Percentiles rank a stretch among this genome's conserved stretches.
Evolutionary conservation across 2,329 filamentous ascomycete species (phyloP).

Genomic region (Ceratocystis variospora): DNA sequence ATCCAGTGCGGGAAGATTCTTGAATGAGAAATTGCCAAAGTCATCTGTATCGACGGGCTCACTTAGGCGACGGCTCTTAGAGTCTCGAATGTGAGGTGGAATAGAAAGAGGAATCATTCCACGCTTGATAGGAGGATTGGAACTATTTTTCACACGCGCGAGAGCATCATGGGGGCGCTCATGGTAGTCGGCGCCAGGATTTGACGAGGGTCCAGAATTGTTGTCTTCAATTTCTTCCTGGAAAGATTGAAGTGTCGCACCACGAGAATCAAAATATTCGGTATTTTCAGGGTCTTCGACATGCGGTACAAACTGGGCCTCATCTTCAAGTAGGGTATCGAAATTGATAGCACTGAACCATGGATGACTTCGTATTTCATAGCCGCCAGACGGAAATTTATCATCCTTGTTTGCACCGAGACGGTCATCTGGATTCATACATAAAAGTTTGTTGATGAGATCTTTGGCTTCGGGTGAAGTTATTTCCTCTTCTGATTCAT

Average conservation of each 20-base stretch:
- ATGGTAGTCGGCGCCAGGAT: slow-evolving; percentile 56
- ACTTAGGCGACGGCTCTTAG: slow-evolving; percentile 73
- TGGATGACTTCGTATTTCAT: slow-evolving; percentile 75
- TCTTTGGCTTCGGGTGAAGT: slow-evolving; percentile 84
- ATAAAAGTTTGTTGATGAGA: slow-evolving; percentile 83
- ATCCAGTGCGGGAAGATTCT: slow-evolving; percentile 89
- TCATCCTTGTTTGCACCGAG: slow-evolving; percentile 78
- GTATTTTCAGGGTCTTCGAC: slow-evolving; percentile 93
- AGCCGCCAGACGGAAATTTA: slow-evolving; percentile 68
- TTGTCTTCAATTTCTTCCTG: slow-evolving; percentile 91
- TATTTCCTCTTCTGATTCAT: slow-evolving; percentile 56
- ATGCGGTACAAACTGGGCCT: slow-evolving; percentile 87
- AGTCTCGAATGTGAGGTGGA: slow-evolving; percentile 85
- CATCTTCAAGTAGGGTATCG: slow-evolving; percentile 83
- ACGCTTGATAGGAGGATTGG: slow-evolving; percentile 54
- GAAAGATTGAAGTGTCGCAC: slow-evolving; percentile 84
- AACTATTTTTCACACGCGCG: slow-evolving; percentile 62
- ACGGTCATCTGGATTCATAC: slow-evolving; percentile 65
- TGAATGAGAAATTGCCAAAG: slow-evolving; percentile 93
- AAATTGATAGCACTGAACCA: slow-evolving; percentile 86
- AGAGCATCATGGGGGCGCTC: slow-evolving; percentile 91
- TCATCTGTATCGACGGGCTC: slow-evolving; percentile 83
- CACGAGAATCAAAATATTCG: slow-evolving; percentile 89
- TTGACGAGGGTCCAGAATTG: slow-evolving; percentile 54
- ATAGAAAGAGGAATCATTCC: slow-evolving; percentile 92